Conservation (phyloP, 345 rosid genomes). For the Mercurialis annua region DNA sequence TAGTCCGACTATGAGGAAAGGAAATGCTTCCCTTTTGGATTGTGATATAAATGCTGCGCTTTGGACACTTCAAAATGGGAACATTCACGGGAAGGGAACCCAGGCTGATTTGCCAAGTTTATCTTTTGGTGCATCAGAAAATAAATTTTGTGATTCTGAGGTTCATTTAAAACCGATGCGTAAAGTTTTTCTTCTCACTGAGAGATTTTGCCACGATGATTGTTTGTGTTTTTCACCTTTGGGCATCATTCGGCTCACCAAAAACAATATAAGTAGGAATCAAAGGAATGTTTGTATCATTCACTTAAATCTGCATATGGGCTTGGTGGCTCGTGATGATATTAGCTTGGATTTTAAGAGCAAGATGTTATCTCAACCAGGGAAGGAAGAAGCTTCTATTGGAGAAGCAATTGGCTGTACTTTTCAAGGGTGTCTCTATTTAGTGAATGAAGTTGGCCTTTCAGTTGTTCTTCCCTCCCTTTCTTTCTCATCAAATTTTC, state of each 20-base stretch:
- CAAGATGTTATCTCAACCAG: slow-evolving; percentile 26
- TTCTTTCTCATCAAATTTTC: slow-evolving; percentile 50
- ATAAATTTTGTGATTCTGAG: slow-evolving; percentile 33
- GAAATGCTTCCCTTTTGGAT: slow-evolving; percentile 11
- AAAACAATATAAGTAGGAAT: slow-evolving; percentile 35
- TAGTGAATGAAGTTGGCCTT: slow-evolving; percentile 77
- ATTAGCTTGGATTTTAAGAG: slow-evolving; percentile 40
- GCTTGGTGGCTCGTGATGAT: slow-evolving; percentile 49
- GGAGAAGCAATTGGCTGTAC: slow-evolving; percentile 80
- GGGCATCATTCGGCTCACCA: slow-evolving; percentile 76
- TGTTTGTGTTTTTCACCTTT: slow-evolving; percentile 68
- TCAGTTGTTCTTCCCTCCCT: slow-evolving; percentile 85
- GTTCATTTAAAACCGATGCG: slow-evolving; percentile 39
- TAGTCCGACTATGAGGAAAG: slow-evolving; percentile 27
- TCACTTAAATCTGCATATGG: slow-evolving; percentile 55
- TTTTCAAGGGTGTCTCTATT: slow-evolving; percentile 78
- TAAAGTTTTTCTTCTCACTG: slow-evolving; percentile 54
- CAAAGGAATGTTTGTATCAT: slow-evolving; percentile 38
- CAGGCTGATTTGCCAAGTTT: slow-evolving; percentile 42
- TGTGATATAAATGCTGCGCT: slow-evolving; percentile 22
- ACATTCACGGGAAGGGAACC: slow-evolving; percentile 31
- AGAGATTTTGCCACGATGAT: slow-evolving; percentile 57
- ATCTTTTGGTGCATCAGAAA: slow-evolving; percentile 46
- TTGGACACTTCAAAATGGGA: slow-evolving; percentile 28
- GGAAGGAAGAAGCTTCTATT: slow-evolving; percentile 43